These are phyloP conservation scores for Myochromella boudieri DNA, from an alignment of 768 basidiomycete species.

Conservation along the genomic window DNA sequence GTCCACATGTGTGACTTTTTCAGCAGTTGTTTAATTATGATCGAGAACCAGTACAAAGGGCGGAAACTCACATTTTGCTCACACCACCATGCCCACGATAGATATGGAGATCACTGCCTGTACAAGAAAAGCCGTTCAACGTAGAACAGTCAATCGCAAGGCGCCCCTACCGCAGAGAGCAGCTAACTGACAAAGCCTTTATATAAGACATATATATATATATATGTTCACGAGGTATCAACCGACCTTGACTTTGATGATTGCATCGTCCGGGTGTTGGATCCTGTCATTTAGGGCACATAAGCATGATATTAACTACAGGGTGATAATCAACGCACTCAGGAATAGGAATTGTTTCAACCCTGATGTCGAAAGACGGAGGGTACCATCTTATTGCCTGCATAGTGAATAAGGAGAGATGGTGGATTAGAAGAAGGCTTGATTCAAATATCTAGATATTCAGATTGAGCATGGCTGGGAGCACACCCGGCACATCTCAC, in stretches of 20 bases:
- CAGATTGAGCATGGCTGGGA: background rate
- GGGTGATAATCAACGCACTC: constrained; percentile 26
- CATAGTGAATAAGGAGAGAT: constrained; percentile 18
- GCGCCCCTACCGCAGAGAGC: constrained; percentile 60
- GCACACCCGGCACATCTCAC: background rate
- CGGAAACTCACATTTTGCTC: constrained; percentile 45
- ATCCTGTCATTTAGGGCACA: constrained; percentile 35
- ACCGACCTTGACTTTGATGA: constrained; percentile 69
- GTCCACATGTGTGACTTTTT: constrained; percentile 63
- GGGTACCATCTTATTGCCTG: constrained; percentile 64
- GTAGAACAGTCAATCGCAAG: no score
- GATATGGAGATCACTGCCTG: constrained; percentile 71
- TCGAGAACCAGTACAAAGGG: background rate
- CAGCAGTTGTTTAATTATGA: background rate
- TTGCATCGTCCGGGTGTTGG: constrained; percentile 72
- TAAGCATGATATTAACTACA: background rate
- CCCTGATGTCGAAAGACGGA: constrained; percentile 66
- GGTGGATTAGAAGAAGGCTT: constrained; percentile 1
- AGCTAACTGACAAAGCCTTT: constrained; percentile 44
- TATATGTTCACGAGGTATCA: background rate
- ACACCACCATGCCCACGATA: constrained; percentile 66
- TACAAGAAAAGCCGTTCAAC: constrained; percentile 3
- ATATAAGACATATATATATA: no score
- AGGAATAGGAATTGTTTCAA: constrained; percentile 63
- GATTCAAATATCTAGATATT: background rate